Evolutionary conservation across 306 rosid species (phyloP).

Genomic region (Coriaria nepalensis): DNA sequence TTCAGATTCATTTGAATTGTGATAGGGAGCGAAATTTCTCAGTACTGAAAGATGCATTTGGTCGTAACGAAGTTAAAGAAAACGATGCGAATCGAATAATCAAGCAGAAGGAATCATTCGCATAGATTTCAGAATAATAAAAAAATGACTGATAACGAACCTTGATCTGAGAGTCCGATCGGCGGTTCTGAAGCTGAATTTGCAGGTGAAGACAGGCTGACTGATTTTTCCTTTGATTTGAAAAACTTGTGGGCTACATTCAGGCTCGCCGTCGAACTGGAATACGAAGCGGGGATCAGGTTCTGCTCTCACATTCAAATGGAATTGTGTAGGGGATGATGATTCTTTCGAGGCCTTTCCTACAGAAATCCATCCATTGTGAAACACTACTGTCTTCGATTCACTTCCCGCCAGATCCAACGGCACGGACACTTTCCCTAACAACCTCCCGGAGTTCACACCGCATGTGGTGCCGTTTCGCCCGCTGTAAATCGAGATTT

Average conservation of each 20-base stretch:
- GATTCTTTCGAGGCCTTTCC: constrained; percentile 43
- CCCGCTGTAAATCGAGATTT: constrained; percentile 51
- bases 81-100: too few relatives aligned
- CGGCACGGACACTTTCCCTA: constrained; percentile 40
- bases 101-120: too few relatives aligned
- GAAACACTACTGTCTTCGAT: constrained; percentile 28
- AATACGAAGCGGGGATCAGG: constrained; percentile 67
- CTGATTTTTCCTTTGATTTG: constrained; percentile 57
- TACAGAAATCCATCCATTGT: constrained; percentile 52
- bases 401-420: constrained; percentile 39
- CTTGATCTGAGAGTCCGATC: constrained; percentile 54
- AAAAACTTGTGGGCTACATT: constrained; percentile 65
- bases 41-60: too few relatives aligned
- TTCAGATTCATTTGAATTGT: too few relatives aligned
- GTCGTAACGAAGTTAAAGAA: too few relatives aligned
- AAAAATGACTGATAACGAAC: constrained; percentile 16
- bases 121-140: neutral
- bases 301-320: constrained; percentile 51
- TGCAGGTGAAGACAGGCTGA: constrained; percentile 68
- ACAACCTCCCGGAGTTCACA: constrained; percentile 38
- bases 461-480: constrained; percentile 51
- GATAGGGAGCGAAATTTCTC: too few relatives aligned
- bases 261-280: constrained; percentile 68
- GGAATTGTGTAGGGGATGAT: constrained; percentile 35
- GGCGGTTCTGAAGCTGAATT: constrained; percentile 50